Evolutionary conservation across 768 basidiomycete species (phyloP).

Genomic region (Lentinula sp.): DNA sequence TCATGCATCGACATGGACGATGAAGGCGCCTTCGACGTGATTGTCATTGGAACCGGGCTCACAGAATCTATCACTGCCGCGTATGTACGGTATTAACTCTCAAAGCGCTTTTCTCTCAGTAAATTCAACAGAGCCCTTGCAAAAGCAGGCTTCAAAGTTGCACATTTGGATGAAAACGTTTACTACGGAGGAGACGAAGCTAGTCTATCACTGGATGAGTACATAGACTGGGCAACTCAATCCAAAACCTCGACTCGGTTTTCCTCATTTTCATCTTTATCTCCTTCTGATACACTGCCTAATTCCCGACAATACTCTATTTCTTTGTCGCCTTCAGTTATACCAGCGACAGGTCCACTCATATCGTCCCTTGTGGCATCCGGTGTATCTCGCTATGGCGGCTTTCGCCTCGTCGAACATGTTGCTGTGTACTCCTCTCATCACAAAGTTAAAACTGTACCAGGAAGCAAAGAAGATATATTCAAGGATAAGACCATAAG

Average conservation of each 20-base stretch:
- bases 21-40: slow-evolving; percentile 50
- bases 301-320: slow-evolving; percentile 77
- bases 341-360: slow-evolving; percentile 73
- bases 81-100: slow-evolving; percentile 41
- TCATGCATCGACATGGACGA: not conserved
- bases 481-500: slow-evolving; percentile 79
- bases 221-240: slow-evolving; percentile 59
- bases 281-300: slow-evolving; percentile 33
- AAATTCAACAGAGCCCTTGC: slow-evolving; percentile 64
- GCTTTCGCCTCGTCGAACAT: slow-evolving; percentile 76
- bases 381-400: slow-evolving; percentile 87
- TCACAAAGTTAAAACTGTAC: slow-evolving; percentile 56
- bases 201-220: slow-evolving; percentile 75
- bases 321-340: slow-evolving; percentile 77
- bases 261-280: slow-evolving; percentile 35
- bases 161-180: slow-evolving; percentile 78
- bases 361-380: slow-evolving; percentile 76
- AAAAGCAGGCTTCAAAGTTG: slow-evolving; percentile 82
- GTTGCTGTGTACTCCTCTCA: slow-evolving; percentile 50
- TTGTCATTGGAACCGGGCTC: slow-evolving; percentile 75
- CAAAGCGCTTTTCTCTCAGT: slow-evolving; percentile 8
- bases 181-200: slow-evolving; percentile 88
- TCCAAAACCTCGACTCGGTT: slow-evolving; percentile 12
- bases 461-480: slow-evolving; percentile 87
- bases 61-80: slow-evolving; percentile 84